Conservation (phyloP, 495 filamentous ascomycete species). For the Penicillium antarcticum region DNA sequence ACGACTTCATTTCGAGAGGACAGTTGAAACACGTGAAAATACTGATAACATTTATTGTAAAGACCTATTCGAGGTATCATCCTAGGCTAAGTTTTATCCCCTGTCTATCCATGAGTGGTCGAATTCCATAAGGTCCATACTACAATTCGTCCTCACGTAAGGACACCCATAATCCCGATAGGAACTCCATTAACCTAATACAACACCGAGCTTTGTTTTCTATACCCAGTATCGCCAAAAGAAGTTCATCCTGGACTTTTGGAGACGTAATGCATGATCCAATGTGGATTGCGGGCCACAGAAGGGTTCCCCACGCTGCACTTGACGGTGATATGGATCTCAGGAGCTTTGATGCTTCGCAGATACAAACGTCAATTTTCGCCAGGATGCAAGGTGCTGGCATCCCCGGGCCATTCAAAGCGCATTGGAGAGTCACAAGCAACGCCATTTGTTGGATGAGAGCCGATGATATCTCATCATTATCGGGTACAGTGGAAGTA, state of each 20-base stretch:
- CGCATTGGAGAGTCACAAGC: neutral
- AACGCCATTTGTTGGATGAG: neutral
- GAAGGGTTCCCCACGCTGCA: neutral
- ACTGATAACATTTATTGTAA: too few species aligned
- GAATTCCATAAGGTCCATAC: neutral
- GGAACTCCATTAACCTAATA: neutral
- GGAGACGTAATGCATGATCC: neutral
- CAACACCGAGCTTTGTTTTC: neutral
- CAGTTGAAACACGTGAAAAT: too few species aligned
- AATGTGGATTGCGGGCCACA: neutral
- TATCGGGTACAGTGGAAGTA: neutral
- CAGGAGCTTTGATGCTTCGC: neutral
- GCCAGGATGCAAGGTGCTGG: neutral
- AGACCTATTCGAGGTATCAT: too few species aligned
- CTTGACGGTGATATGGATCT: neutral
- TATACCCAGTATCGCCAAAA: too few species aligned
- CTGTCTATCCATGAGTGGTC: neutral
- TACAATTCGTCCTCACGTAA: neutral
- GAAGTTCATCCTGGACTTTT: neutral
- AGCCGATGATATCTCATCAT: neutral
- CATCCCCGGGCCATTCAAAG: neutral
- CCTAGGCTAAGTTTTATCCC: neutral
- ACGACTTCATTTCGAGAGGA: too few species aligned
- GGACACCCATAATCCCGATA: neutral
- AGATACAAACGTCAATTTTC: neutral